Conservation (phyloP, 2,329 filamentous ascomycete species). For the Fusarium transvaalense region DNA sequence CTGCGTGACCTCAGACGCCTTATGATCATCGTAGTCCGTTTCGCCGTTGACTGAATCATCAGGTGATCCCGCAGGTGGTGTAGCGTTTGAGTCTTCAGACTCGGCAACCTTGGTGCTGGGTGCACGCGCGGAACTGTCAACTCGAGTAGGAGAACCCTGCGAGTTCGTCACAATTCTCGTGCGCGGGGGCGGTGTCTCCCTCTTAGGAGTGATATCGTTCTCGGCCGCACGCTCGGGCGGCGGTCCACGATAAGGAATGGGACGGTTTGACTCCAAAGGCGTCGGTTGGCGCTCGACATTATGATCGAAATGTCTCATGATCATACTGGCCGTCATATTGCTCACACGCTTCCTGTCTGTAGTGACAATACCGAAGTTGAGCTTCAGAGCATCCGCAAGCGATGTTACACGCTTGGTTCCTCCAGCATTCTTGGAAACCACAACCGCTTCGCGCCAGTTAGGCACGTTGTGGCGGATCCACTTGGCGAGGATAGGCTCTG, state of each 20-base stretch:
- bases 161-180: conserved; percentile 56
- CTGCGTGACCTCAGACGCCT: conserved; percentile 89
- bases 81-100: conserved; percentile 31
- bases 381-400: conserved; percentile 92
- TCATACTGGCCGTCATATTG: conserved; percentile 83
- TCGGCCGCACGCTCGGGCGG: conserved; percentile 38
- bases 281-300: conserved; percentile 61
- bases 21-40: conserved; percentile 78
- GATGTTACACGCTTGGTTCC: conserved; percentile 98
- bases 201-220: conserved; percentile 37
- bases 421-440: conserved; percentile 97
- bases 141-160: conserved; percentile 59
- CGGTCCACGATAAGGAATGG: conserved; percentile 38
- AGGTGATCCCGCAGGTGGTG: conserved; percentile 45
- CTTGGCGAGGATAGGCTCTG: conserved; percentile 92
- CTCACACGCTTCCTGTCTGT: conserved; percentile 79
- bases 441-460: conserved; percentile 90
- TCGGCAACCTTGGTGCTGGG: conserved; percentile 25
- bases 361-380: conserved; percentile 97
- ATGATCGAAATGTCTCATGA: conserved; percentile 76
- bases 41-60: conserved; percentile 51
- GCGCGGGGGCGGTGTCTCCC: conserved; percentile 40
- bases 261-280: conserved; percentile 52
- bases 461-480: conserved; percentile 94
- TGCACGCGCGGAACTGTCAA: conserved; percentile 38